phyloP scores from a whole-genome alignment of 163 green algal species.

The Scenedesmus sp. region DNA sequence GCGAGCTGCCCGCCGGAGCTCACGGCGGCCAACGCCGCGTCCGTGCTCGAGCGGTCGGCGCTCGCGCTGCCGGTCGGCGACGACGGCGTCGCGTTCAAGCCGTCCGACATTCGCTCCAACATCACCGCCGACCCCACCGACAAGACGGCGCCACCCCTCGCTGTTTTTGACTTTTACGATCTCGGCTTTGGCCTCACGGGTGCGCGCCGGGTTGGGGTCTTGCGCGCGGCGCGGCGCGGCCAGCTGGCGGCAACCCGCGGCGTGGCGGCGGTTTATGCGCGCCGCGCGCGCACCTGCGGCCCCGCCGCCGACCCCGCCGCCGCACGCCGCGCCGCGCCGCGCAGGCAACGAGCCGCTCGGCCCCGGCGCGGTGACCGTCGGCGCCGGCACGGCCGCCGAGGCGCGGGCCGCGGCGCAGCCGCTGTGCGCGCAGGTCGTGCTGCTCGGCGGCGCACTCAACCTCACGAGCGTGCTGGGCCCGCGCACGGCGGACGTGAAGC shows the following conservation, averaged over 20 bases:
- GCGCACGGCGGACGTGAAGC: slow-evolving; percentile 3
- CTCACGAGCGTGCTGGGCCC: slow-evolving; percentile 5
- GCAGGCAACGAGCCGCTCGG: slow-evolving; percentile 36
- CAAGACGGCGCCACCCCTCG: no score
- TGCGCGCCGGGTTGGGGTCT: neutral
- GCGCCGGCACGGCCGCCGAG: slow-evolving; percentile 16
- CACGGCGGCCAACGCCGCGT: neutral
- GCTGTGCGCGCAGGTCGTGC: slow-evolving; percentile 23
- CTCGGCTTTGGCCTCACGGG: neutral
- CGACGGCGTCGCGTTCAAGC: slow-evolving; percentile 5
- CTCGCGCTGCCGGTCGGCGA: neutral
- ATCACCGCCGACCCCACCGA: neutral
- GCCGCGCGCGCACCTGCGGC: neutral
- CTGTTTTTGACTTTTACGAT: neutral
- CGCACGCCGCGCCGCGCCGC: no score
- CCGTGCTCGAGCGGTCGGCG: neutral
- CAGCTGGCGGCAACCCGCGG: no score
- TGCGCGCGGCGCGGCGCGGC: no score
- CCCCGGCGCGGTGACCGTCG: slow-evolving; percentile 6
- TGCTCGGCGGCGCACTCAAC: slow-evolving; percentile 18
- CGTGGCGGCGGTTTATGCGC: no score
- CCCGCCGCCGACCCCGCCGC: no score
- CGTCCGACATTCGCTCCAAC: slow-evolving; percentile 21
- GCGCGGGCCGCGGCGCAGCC: slow-evolving; percentile 1
- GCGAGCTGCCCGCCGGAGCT: slow-evolving; percentile 14